Evolutionary conservation across 305 asterid species (phyloP).

Genomic region (Vinca major): DNA sequence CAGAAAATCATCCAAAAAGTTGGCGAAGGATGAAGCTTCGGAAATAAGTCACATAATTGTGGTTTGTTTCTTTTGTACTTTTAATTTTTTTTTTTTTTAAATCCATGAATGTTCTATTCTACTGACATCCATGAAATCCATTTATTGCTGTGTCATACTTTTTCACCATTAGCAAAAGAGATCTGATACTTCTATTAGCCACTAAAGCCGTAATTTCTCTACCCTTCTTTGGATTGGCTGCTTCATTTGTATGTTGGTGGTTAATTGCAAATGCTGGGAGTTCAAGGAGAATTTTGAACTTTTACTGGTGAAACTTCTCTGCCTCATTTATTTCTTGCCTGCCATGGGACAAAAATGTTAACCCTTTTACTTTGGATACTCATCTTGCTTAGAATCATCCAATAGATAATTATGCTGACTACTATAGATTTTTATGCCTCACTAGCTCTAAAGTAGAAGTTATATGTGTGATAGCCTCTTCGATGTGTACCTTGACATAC

Average conservation of each 20-base stretch:
- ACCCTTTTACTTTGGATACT: not conserved
- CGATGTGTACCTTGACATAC: not conserved
- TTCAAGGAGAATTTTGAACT: not conserved
- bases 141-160: not conserved
- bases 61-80: slow-evolving; percentile 44
- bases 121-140: not conserved
- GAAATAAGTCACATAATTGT: slow-evolving; percentile 86
- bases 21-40: slow-evolving; percentile 26
- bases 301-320: not conserved
- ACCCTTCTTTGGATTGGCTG: not conserved
- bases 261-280: not conserved
- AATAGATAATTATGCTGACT: not conserved
- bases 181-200: not conserved
- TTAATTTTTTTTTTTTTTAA: not conserved
- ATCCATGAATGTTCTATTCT: not conserved
- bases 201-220: not conserved
- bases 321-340: not conserved
- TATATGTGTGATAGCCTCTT: not conserved
- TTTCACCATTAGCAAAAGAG: not conserved
- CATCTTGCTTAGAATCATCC: not conserved
- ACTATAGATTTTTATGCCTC: not conserved
- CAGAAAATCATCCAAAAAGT: slow-evolving; percentile 29
- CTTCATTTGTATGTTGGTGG: not conserved
- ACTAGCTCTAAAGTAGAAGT: not conserved
- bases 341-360: too few species aligned